phyloP scores from a whole-genome alignment of 768 basidiomycete species.

The Agaricus sinodeliciosus region DNA sequence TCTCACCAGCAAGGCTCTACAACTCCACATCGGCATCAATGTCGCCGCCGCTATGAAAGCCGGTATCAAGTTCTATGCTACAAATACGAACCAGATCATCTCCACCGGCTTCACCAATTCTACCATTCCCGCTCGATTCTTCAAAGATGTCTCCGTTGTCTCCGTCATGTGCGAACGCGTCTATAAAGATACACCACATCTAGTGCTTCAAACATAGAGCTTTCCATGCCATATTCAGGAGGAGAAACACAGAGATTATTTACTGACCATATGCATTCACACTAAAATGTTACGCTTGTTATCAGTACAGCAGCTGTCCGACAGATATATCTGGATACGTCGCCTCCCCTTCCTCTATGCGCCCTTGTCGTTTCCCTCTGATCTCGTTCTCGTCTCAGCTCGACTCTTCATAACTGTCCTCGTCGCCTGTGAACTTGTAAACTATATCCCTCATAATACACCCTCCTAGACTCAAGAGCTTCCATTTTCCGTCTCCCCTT shows the following conservation, averaged over 20 bases:
- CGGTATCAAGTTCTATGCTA: slow-evolving; percentile 14
- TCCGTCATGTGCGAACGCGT: background rate
- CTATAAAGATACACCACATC: too few species aligned
- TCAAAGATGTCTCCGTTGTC: slow-evolving; percentile 11
- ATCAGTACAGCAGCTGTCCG: background rate
- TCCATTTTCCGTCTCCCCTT: background rate
- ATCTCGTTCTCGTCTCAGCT: background rate
- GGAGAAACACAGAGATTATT: too few species aligned
- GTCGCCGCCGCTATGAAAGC: slow-evolving; percentile 12
- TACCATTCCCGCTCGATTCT: slow-evolving; percentile 8
- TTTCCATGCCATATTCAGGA: too few species aligned
- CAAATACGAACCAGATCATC: slow-evolving; percentile 9
- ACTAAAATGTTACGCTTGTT: too few species aligned
- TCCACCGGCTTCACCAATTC: slow-evolving; percentile 9
- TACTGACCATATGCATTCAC: too few species aligned
- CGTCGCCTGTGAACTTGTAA: slow-evolving; percentile 3
- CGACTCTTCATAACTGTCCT: slow-evolving; percentile 4
- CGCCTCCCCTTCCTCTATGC: background rate
- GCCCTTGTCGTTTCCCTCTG: background rate
- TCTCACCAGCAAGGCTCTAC: background rate
- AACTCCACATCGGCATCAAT: slow-evolving; percentile 13
- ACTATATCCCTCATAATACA: slow-evolving; percentile 4
- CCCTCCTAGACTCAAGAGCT: slow-evolving; percentile 6
- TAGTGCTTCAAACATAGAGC: too few species aligned
- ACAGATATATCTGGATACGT: background rate